These are phyloP conservation scores for Exophiala dermatitidis DNA, from an alignment of 2,329 filamentous ascomycete genomes.

Conservation along the genomic window DNA sequence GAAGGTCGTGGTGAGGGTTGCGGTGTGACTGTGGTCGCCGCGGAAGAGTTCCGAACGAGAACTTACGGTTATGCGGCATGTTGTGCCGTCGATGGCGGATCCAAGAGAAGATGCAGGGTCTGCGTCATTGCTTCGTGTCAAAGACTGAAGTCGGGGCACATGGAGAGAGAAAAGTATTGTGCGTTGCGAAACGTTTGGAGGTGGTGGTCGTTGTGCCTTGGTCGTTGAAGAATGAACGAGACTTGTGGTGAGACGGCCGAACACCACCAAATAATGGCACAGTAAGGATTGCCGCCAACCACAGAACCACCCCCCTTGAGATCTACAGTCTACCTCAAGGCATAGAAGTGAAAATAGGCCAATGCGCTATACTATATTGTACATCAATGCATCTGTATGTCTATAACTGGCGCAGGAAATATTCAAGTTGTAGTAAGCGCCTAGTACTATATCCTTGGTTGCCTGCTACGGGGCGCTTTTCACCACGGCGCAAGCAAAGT, in stretches of 20 bases:
- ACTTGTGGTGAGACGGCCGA: background rate
- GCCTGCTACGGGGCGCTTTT: no score
- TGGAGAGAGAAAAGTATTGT: background rate
- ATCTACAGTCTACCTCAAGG: conserved; percentile 1
- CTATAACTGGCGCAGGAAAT: no score
- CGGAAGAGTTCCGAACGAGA: conserved; percentile 18
- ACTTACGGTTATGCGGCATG: conserved; percentile 26
- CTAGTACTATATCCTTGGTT: no score
- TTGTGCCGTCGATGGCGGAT: conserved; percentile 21
- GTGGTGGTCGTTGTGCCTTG: background rate
- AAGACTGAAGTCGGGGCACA: background rate
- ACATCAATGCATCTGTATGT: no score
- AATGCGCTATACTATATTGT: no score
- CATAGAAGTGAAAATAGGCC: background rate
- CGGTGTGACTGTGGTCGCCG: background rate
- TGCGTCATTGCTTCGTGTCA: conserved; percentile 18
- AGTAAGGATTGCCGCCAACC: conserved; percentile 1
- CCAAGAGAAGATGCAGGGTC: conserved; percentile 9
- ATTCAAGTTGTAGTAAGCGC: no score
- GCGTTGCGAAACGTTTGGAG: background rate
- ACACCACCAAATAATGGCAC: conserved; percentile 1
- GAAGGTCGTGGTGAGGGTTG: background rate
- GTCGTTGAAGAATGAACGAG: background rate
- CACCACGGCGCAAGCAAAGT: no score
- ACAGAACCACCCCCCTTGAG: background rate